Percentiles rank a stretch among this genome's conserved stretches.
phyloP scores from a whole-genome alignment of 108 stramenopile genomes.

The Fragilariopsis cylindrus region DNA sequence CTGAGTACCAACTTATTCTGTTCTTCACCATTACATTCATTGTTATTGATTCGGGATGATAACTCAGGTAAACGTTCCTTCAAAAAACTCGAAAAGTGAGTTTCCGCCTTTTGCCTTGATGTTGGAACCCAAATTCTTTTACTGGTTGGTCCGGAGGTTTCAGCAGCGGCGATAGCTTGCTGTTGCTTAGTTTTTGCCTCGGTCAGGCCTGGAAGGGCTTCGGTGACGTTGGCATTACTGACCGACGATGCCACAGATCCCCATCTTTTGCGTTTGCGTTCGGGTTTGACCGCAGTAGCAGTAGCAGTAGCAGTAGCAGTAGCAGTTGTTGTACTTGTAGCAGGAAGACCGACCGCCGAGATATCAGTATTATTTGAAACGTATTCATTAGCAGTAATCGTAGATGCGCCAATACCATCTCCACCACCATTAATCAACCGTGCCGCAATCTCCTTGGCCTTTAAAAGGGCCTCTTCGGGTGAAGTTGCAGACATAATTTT shows the following conservation, averaged over 20 bases:
- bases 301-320: conserved; percentile 19
- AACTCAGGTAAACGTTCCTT: conserved; percentile 25
- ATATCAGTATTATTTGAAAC: background rate
- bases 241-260: conserved; percentile 28
- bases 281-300: conserved; percentile 22
- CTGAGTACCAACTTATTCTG: conserved; percentile 28
- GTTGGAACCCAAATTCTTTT: conserved; percentile 55
- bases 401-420: background rate
- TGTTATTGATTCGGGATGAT: background rate
- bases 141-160: conserved; percentile 12
- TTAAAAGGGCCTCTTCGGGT: conserved; percentile 72
- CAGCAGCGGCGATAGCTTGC: background rate
- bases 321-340: conserved; percentile 16
- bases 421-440: conserved; percentile 52
- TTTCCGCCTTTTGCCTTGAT: conserved; percentile 30
- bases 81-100: conserved; percentile 40
- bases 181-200: conserved; percentile 28
- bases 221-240: conserved; percentile 12
- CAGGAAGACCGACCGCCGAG: conserved; percentile 24
- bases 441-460: conserved; percentile 85
- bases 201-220: conserved; percentile 38
- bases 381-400: background rate
- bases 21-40: conserved; percentile 17
- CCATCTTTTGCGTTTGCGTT: conserved; percentile 50
- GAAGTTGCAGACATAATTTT: conserved; percentile 26